phyloP scores from a whole-genome alignment of 2,329 filamentous ascomycete species.

The Colletotrichum trifolii region DNA sequence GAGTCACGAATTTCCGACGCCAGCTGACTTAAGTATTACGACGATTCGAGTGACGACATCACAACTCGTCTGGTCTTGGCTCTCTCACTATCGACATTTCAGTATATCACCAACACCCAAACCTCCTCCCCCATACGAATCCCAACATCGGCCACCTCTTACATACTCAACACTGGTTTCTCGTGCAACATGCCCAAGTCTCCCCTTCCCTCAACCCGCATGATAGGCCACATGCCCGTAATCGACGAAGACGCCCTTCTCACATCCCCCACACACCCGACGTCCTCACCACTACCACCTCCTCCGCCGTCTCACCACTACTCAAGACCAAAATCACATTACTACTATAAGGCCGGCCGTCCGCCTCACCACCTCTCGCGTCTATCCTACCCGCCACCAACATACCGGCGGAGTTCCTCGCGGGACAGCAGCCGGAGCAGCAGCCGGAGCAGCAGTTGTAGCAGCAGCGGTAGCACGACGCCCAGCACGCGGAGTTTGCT shows the following conservation, averaged over 20 bases:
- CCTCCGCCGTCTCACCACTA: conserved; percentile 8
- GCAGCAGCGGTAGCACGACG: background rate
- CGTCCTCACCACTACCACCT: background rate
- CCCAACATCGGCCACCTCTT: background rate
- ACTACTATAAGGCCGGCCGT: conserved; percentile 15
- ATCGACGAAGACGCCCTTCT: conserved; percentile 49
- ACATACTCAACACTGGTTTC: background rate
- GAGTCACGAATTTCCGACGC: background rate
- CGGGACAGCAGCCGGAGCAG: conserved; percentile 26
- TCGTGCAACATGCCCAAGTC: conserved; percentile 35
- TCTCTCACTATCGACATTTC: background rate
- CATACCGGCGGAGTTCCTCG: conserved; percentile 32
- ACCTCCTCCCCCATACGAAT: background rate
- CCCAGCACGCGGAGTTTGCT: conserved; percentile 10
- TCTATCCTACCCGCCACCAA: conserved; percentile 33
- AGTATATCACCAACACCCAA: background rate
- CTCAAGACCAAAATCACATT: conserved; percentile 9
- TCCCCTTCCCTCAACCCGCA: conserved; percentile 32
- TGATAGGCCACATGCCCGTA: conserved; percentile 49
- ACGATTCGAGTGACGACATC: conserved; percentile 6
- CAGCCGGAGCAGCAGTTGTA: background rate
- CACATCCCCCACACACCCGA: background rate
- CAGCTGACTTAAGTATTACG: background rate
- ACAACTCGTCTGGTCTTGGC: background rate
- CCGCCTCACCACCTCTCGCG: conserved; percentile 6